phyloP scores from a whole-genome alignment of 2,329 filamentous ascomycete species.

The Stenocarpella maydis region DNA sequence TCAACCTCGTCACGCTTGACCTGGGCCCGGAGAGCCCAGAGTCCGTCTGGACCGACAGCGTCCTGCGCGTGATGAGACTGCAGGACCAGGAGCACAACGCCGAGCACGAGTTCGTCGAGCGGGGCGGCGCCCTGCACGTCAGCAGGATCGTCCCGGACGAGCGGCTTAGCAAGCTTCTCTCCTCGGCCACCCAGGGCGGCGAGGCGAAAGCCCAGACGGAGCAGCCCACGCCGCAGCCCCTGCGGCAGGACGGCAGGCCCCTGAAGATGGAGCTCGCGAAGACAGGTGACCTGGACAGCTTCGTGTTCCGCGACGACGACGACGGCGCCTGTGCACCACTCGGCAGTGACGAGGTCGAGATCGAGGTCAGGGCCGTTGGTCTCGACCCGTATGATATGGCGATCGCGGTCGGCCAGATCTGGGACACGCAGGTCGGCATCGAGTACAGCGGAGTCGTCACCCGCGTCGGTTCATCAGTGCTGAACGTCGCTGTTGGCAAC shows the following conservation, averaged over 20 bases:
- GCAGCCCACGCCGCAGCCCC: background rate
- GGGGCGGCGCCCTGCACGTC: conserved; percentile 40
- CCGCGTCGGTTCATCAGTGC: conserved; percentile 39
- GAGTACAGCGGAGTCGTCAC: conserved; percentile 46
- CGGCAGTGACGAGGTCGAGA: conserved; percentile 43
- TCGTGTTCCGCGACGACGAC: conserved; percentile 22
- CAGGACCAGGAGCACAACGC: conserved; percentile 34
- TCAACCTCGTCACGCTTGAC: conserved; percentile 40
- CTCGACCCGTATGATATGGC: conserved; percentile 40
- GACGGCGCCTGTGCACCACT: background rate
- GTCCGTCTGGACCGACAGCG: background rate
- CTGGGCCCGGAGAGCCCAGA: conserved; percentile 5
- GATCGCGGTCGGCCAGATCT: conserved; percentile 13
- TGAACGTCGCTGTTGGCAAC: conserved; percentile 45
- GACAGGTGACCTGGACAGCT: background rate
- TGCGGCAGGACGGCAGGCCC: background rate
- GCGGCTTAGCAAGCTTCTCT: conserved; percentile 19
- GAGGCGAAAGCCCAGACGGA: background rate
- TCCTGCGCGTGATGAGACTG: conserved; percentile 34
- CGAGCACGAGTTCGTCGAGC: conserved; percentile 44
- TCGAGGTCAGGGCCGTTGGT: conserved; percentile 45
- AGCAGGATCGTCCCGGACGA: conserved; percentile 41
- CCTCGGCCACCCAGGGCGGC: background rate
- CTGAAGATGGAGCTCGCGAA: conserved; percentile 18
- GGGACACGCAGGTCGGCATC: background rate